Percentiles rank a stretch among this genome's conserved stretches.
phyloP scores from a whole-genome alignment of 1,284 basidiomycete genomes.

The Kwoniella shivajii region DNA sequence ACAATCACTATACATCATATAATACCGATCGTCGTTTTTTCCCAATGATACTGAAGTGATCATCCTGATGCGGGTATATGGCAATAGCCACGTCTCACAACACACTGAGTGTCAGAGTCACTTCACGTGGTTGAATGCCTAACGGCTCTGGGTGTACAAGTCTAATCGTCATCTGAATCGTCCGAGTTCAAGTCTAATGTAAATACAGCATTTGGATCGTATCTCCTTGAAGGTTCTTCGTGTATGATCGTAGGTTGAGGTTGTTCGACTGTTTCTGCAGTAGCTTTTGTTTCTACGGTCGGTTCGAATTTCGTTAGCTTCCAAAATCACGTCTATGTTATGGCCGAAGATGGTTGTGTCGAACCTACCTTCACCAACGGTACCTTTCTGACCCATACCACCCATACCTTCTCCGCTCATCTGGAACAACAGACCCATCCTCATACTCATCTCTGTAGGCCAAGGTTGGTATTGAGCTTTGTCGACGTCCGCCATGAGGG shows the following conservation, averaged over 20 bases:
- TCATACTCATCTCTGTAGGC: constrained; percentile 48
- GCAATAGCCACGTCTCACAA: no score
- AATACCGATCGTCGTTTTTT: no score
- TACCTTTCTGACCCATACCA: constrained; percentile 39
- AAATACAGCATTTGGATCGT: constrained; percentile 45
- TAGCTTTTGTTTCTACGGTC: not conserved
- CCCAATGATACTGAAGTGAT: no score
- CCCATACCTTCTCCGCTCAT: constrained; percentile 43
- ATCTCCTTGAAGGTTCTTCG: constrained; percentile 38
- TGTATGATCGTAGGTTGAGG: constrained; percentile 15
- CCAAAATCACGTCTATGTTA: no score
- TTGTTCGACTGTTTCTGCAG: not conserved
- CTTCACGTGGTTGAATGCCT: no score
- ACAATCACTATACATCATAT: not conserved
- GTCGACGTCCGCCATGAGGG: constrained; percentile 29
- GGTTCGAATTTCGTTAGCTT: no score
- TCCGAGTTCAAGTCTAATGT: constrained; percentile 47
- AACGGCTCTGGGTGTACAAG: no score
- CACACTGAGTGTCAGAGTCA: no score
- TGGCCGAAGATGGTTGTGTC: not conserved
- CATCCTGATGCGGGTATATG: no score
- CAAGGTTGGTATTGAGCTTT: constrained; percentile 40
- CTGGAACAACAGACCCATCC: constrained; percentile 47
- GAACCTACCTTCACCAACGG: constrained; percentile 38
- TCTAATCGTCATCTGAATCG: constrained; percentile 29